Base-by-base conservation (phyloP, 139 green algal genomes). In the Haematococcus lacustris region DNA sequence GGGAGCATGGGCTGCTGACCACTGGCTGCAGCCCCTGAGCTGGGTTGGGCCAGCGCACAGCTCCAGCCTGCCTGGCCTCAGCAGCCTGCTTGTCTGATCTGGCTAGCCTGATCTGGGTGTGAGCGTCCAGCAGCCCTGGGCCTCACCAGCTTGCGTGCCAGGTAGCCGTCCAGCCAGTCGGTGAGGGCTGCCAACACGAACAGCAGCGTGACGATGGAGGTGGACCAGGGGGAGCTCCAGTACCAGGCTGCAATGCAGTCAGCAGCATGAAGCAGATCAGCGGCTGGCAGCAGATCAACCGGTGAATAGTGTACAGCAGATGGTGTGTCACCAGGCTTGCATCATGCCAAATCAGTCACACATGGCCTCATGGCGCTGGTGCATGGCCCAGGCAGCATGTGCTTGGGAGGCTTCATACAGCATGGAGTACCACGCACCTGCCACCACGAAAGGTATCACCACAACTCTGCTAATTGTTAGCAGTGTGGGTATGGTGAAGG, bases 161-260 rank as follows among this genome's bases (percentile, higher is more conserved):
- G 80, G 77, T 94, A 98, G 3, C 95, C 95, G 76, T 99, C 95
- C 23, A 97, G 82, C 87, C 88, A 98, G 77, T 99, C 95, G 7
- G 95, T 99, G 21, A 97, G 4, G 0, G 90, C 83, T 0, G 94
- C 93, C 0, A 72, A 78, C 9, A 97, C 68, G 73, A 98, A 98
- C 32, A 97, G 66, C 0, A 71, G 71, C 5, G 87, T 85, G 50
- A 82, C 87, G 2, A 34, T 63, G 7, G 74, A 4, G 0, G 85
- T 76, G 0, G 84, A 77, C 68, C 65, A 73, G 0, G 82, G 66
- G 0, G 79, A 78, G 3, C 73, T 30, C 51, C 73, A 82, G 65
- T 86, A 94, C 83, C 89, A 95, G 1, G 76, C 85, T 90, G 71
- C 59, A 21, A 21, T 41, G 33, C 4, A 2, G 33, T 1, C 1